Base-by-base conservation (phyloP, 305 asterid species). In the Solanum hybrid region DNA sequence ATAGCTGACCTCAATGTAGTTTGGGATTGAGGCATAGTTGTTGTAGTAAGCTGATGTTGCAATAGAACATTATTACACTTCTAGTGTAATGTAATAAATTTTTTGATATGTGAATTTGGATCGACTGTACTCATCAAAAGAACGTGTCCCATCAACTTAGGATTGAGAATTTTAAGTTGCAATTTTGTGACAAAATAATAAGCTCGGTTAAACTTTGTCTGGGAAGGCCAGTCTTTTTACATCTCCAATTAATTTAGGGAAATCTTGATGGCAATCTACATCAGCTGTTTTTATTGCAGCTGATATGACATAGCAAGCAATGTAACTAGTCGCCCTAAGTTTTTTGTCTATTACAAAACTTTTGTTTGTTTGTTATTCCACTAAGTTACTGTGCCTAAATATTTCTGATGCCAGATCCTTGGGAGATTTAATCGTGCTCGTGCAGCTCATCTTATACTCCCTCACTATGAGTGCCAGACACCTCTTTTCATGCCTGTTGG, bases 401-500 rank as follows among this genome's bases (percentile, higher is more conserved):
- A 64, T 88, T 89, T 90, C n/a, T 40, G 86, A 78, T 86, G 14
- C 87, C 89, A 97, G 98, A 94, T 97, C 91, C 98, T 97, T 91
- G 99, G 99, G 92, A 94, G 93, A 95, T 97, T 96, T 90, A 96
- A 96, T 91, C 98, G 98, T 69, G 99, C 98, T 78, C 98, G 99
- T 60, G 99, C 98, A 32, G 98, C 99, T 85, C 92, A 80, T 77
- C 98, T 97, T 85, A 95, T 95, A 36, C 98, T 96, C 87, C 99
- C 98, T 34, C 99, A 97, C 92, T 95, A 93, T 91, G 94, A 93
- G 69, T 94, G 94, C 91, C 96, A 96, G 91, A 96, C 99, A 81
- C 99, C 99, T 84, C 91, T 97, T 60, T 96, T 97, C 90, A 96
- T 97, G 99, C 99, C 99, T 1, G 99, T 97, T 40, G 99, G 99